Percentiles rank a stretch among this genome's conserved stretches.
Evolutionary conservation across 129 eudicot genomes (phyloP).

Genomic region (Tanacetum coccineum): DNA sequence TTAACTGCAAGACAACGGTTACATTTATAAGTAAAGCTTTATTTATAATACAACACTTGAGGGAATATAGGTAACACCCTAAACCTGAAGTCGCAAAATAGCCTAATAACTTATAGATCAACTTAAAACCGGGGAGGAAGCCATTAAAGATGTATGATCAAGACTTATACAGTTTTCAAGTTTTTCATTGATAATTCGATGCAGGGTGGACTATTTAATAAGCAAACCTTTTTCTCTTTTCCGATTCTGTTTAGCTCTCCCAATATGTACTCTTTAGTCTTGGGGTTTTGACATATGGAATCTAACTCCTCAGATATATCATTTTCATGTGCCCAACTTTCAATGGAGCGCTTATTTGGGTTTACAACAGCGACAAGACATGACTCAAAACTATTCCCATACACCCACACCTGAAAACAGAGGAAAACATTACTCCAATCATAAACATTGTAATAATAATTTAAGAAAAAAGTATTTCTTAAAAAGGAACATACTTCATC

Average conservation of each 20-base stretch:
- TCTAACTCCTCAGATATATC: slow-evolving; percentile 57
- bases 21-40: not conserved
- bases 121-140: too few relatives aligned
- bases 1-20: slow-evolving; percentile 48
- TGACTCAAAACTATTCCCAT: slow-evolving; percentile 88
- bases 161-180: too few relatives aligned
- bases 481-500: slow-evolving; percentile 44
- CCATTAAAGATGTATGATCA: too few relatives aligned
- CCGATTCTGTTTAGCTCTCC: slow-evolving; percentile 59
- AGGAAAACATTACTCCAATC: not conserved
- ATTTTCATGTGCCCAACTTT: slow-evolving; percentile 57
- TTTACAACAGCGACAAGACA: slow-evolving; percentile 73
- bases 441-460: not conserved
- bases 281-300: slow-evolving; percentile 57
- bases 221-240: slow-evolving; percentile 75
- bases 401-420: slow-evolving; percentile 69
- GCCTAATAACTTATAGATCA: too few relatives aligned
- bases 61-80: too few relatives aligned
- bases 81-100: too few relatives aligned
- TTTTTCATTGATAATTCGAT: too few relatives aligned
- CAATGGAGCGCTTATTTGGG: slow-evolving; percentile 65
- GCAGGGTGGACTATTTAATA: too few relatives aligned
- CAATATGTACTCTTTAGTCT: slow-evolving; percentile 54
- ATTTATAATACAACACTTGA: too few relatives aligned
- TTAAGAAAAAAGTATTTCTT: not conserved